phyloP scores from a whole-genome alignment of 169 alveolate species.

The Fabrea salina region DNA sequence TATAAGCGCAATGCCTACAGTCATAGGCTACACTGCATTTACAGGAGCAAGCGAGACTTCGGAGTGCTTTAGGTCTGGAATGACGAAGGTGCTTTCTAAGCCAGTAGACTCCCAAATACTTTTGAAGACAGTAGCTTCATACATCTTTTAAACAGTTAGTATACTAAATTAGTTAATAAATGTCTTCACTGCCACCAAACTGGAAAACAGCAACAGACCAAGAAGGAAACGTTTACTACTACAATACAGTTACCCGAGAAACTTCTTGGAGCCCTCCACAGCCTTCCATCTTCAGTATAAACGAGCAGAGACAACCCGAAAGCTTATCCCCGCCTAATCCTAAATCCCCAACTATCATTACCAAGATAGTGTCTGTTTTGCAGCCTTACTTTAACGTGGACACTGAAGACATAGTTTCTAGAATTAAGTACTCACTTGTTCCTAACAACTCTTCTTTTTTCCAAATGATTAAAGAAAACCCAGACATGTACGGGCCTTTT shows the following conservation, averaged over 20 bases:
- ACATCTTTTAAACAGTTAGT: too few relatives aligned
- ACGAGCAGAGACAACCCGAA: background rate
- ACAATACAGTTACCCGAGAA: background rate
- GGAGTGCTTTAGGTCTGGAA: conserved; percentile 17
- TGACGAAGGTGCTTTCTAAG: conserved; percentile 16
- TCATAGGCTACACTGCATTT: conserved; percentile 29
- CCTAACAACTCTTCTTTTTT: conserved; percentile 56
- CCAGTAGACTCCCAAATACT: background rate
- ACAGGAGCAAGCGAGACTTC: background rate
- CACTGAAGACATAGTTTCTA: background rate
- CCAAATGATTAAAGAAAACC: conserved; percentile 46
- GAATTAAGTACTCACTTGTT: conserved; percentile 31
- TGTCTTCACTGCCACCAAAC: background rate
- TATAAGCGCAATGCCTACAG: background rate
- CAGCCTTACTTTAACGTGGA: conserved; percentile 8
- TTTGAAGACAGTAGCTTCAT: too few relatives aligned
- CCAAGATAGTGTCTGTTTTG: background rate
- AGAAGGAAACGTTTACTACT: background rate
- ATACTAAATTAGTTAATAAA: background rate
- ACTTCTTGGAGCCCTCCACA: background rate
- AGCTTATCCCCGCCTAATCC: background rate
- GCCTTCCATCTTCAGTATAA: too few relatives aligned
- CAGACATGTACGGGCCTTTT: conserved; percentile 68
- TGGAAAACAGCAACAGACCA: background rate
- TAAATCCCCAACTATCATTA: background rate